Percentiles rank a stretch among this genome's conserved stretches.
phyloP scores from a whole-genome alignment of 2,329 filamentous ascomycete species.

The Sphaerulina musiva region DNA sequence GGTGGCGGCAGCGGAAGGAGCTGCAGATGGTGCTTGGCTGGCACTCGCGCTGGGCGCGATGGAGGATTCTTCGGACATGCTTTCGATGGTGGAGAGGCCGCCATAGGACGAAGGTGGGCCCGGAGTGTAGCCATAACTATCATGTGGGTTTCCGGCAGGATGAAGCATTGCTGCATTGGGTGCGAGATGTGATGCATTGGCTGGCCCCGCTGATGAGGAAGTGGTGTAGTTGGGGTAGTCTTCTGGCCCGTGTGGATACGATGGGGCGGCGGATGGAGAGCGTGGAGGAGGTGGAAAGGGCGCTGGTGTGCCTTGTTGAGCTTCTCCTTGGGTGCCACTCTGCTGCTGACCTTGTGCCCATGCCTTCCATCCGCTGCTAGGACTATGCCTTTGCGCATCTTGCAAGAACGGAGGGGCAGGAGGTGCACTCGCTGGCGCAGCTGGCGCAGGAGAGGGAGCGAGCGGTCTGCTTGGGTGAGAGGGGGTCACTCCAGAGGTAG shows the following conservation, averaged over 20 bases:
- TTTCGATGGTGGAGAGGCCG: constrained; percentile 6
- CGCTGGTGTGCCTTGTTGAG: constrained; percentile 5
- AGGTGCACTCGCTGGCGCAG: background rate
- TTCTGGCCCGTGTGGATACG: constrained; percentile 6
- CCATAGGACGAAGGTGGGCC: constrained; percentile 8
- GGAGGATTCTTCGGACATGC: constrained; percentile 8
- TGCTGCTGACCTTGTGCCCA: background rate
- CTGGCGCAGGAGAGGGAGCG: background rate
- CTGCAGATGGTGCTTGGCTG: constrained; percentile 1
- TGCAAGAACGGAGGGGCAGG: constrained; percentile 4
- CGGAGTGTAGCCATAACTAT: background rate
- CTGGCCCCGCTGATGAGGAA: background rate
- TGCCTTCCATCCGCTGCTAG: background rate
- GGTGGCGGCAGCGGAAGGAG: background rate
- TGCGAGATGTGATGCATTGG: background rate
- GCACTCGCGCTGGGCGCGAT: constrained; percentile 4
- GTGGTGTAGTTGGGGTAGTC: constrained; percentile 6
- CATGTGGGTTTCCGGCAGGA: background rate
- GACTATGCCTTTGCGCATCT: constrained; percentile 1
- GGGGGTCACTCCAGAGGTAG: constrained; percentile 9
- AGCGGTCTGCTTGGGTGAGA: background rate
- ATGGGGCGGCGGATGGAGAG: background rate
- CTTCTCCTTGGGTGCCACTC: background rate
- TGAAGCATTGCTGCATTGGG: background rate
- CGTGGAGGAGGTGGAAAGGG: constrained; percentile 7